Evolutionary conservation across 208 protist species (phyloP).

Genomic region (Wallacemonas sp.): DNA sequence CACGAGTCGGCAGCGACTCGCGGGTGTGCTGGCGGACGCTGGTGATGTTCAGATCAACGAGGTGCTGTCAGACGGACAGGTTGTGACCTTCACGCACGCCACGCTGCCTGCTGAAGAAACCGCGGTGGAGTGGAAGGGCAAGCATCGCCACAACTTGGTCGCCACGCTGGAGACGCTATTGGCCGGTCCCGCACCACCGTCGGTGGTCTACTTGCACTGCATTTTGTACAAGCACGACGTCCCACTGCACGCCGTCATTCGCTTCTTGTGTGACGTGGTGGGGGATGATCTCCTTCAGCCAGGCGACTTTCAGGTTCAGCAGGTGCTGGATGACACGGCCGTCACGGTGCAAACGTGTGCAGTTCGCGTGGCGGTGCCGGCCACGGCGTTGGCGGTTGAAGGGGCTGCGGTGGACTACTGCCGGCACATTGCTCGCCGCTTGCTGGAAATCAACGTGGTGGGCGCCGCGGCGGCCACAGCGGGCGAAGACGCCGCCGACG

Average conservation of each 20-base stretch:
- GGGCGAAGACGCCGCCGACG: conserved; percentile 20
- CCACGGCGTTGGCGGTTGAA: background rate
- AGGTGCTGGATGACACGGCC: conserved; percentile 23
- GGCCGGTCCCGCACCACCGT: background rate
- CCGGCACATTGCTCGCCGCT: conserved; percentile 23
- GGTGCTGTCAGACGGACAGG: conserved; percentile 59
- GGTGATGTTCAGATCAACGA: conserved; percentile 76
- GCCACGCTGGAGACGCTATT: conserved; percentile 9
- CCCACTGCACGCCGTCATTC: conserved; percentile 34
- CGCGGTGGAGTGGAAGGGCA: conserved; percentile 5
- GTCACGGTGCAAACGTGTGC: conserved; percentile 65
- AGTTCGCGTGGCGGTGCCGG: conserved; percentile 26
- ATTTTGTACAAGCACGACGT: conserved; percentile 62
- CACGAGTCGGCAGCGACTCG: conserved; percentile 7
- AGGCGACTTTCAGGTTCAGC: conserved; percentile 22
- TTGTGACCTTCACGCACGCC: conserved; percentile 64
- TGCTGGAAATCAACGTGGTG: conserved; percentile 25
- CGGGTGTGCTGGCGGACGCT: conserved; percentile 23
- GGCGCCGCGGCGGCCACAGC: background rate
- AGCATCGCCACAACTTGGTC: conserved; percentile 15
- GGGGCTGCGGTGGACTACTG: conserved; percentile 31
- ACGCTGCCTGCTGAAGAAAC: conserved; percentile 34
- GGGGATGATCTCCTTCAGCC: conserved; percentile 11
- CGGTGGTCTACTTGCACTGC: conserved; percentile 50
- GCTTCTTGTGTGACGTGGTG: conserved; percentile 21